Conservation (phyloP, 306 rosid genomes). For the Lathyrus aphaca region DNA sequence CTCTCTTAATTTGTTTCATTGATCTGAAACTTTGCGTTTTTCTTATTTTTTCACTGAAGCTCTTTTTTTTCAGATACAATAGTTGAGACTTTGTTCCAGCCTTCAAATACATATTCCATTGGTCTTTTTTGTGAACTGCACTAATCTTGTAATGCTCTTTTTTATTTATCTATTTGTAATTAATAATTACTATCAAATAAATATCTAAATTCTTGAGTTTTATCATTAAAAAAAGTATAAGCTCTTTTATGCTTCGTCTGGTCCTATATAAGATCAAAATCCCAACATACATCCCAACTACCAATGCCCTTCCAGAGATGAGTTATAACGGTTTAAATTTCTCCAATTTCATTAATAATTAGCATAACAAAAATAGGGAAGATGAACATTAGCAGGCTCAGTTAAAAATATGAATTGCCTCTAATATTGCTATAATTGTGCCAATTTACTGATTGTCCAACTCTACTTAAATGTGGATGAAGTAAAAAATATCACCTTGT, state of each 20-base stretch:
- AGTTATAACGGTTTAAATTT: background rate
- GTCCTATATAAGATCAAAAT: too few relatives aligned
- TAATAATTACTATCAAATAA: too few relatives aligned
- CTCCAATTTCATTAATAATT: background rate
- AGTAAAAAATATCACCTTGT: too few relatives aligned
- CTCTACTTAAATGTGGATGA: too few relatives aligned
- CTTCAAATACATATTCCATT: background rate
- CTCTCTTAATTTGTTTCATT: background rate
- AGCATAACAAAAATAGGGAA: background rate
- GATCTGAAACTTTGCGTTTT: background rate
- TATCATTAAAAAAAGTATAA: too few relatives aligned
- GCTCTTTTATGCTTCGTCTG: too few relatives aligned
- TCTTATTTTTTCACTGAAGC: background rate
- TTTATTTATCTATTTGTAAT: background rate
- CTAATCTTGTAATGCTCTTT: background rate
- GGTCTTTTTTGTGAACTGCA: background rate
- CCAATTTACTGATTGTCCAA: too few relatives aligned
- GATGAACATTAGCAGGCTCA: background rate
- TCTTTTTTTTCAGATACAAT: background rate
- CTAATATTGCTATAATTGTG: too few relatives aligned
- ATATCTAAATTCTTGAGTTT: background rate
- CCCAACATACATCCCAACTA: conserved; percentile 10
- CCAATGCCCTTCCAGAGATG: conserved; percentile 12
- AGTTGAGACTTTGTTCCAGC: background rate
- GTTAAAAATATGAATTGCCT: background rate